Evolutionary conservation across 495 filamentous ascomycete species (phyloP).

Genomic region (Aspergillus kassunensis): DNA sequence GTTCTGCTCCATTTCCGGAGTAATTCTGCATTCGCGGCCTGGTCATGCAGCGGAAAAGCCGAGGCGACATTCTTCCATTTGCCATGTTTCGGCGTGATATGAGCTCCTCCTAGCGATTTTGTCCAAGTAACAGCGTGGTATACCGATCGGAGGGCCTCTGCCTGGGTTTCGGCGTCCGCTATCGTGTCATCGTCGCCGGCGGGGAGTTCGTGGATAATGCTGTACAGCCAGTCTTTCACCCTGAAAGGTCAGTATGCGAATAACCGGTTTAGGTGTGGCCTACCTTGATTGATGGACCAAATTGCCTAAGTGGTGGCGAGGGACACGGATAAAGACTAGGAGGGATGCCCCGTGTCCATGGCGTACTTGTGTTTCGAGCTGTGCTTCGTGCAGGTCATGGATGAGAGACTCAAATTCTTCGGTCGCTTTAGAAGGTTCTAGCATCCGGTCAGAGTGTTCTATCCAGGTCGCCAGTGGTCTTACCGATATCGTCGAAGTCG

Average conservation of each 20-base stretch:
- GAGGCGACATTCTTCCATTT: constrained; percentile 79
- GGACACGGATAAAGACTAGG: constrained; percentile 73
- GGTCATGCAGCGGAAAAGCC: constrained; percentile 88
- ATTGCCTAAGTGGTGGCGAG: constrained; percentile 36
- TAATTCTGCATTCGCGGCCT: constrained; percentile 78
- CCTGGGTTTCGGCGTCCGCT: constrained; percentile 64
- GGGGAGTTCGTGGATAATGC: constrained; percentile 71
- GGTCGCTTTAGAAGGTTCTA: constrained; percentile 65
- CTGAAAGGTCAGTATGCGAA: constrained; percentile 37
- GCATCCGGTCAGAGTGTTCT: not conserved
- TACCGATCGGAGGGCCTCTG: constrained; percentile 86
- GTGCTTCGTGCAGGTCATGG: constrained; percentile 63
- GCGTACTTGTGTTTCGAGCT: constrained; percentile 80
- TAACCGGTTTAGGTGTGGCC: not conserved
- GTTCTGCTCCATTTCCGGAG: constrained; percentile 78
- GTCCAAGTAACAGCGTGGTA: constrained; percentile 83
- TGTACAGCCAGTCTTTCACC: constrained; percentile 91
- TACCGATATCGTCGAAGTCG: constrained; percentile 37
- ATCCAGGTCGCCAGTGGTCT: not conserved
- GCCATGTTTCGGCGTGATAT: constrained; percentile 74
- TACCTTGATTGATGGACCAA: constrained; percentile 64
- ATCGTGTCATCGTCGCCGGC: constrained; percentile 45
- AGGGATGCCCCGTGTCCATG: constrained; percentile 71
- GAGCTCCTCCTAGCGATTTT: constrained; percentile 77
- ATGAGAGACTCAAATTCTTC: constrained; percentile 73